phyloP scores from a whole-genome alignment of 208 protist genomes.

The Acanthamoeba castellanii region DNA sequence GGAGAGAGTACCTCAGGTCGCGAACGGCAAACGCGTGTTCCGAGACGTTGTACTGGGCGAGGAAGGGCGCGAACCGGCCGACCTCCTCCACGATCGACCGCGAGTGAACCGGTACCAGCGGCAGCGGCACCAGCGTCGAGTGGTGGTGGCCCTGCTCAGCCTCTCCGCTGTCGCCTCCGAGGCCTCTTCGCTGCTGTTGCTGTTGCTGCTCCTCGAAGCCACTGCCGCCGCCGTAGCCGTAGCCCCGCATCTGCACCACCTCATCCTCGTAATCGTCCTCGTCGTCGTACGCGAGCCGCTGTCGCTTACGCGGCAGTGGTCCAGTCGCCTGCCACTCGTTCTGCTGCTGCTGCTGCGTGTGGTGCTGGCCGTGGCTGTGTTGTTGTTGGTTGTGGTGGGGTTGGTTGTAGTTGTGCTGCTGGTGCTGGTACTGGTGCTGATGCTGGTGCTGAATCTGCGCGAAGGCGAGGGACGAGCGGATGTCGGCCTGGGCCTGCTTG shows the following conservation, averaged over 20 bases:
- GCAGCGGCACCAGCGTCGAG: constrained; percentile 6
- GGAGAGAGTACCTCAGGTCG: neutral
- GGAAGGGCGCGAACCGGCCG: neutral
- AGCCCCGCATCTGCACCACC: neutral
- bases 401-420: neutral
- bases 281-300: no score
- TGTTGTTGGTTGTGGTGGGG: neutral
- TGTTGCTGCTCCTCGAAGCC: neutral
- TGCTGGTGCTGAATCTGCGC: neutral
- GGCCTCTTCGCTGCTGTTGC: neutral
- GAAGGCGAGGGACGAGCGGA: constrained; percentile 46
- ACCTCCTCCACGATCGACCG: constrained; percentile 36
- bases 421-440: neutral
- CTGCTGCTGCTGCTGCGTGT: no score
- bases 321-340: no score
- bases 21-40: neutral
- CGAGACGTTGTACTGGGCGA: neutral
- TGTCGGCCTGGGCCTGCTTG: neutral
- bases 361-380: neutral
- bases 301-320: no score
- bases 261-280: neutral
- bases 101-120: neutral
- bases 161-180: neutral
- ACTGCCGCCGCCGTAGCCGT: neutral
- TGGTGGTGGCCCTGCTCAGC: neutral